Evolutionary conservation across 192 early-diverging fungal genomes (phyloP), one percentile per base, ranked within the genome.

Genomic region (Backusella luteola): DNA sequence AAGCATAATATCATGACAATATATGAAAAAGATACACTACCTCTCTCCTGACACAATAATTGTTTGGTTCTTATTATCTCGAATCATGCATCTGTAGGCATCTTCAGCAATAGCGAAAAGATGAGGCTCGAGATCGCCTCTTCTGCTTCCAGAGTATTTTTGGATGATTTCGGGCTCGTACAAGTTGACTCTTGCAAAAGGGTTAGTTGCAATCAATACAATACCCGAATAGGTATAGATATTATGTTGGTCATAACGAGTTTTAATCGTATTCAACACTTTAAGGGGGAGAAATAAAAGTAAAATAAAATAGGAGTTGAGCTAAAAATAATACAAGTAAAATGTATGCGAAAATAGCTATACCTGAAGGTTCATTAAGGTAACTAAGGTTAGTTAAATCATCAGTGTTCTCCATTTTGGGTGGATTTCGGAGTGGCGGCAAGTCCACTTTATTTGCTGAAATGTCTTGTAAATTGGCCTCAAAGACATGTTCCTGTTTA

Each of bases 201-300:
- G 98, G 74, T 99, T 99, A 80, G 96, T 93, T 53, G 98, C 98
- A 76, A 99, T 97, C 71, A 99, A 84, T 34, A 99, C 98, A 69
- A 99, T 98, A 49, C 98, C 98, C 41, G 97, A 98, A 81, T 99
- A 99, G 11, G 98, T 99, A 86, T 99, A 99, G 78, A 99, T 99
- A 83, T 94, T 93, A 77, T 94, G 91, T 82, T 96, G 93, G 7
- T 88, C 82, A 80, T 98, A 99, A 67, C 98, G 91, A 35, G 95
- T 89, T 69, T 87, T 87, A 84, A 99, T 93, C 81, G 95, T 97
- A 84, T 98, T 93, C 34, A 99, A 91, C 6, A 99, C 98, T 87
- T 53, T 66, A 69, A 59, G 17, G 49, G 38, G 67, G 23, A 52
- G 36, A 36, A 15, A 59, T 59, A 15, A 71, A 56, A 56, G 12